Conservation (phyloP, 768 basidiomycete species). For the Leccinum subtestaceum region DNA sequence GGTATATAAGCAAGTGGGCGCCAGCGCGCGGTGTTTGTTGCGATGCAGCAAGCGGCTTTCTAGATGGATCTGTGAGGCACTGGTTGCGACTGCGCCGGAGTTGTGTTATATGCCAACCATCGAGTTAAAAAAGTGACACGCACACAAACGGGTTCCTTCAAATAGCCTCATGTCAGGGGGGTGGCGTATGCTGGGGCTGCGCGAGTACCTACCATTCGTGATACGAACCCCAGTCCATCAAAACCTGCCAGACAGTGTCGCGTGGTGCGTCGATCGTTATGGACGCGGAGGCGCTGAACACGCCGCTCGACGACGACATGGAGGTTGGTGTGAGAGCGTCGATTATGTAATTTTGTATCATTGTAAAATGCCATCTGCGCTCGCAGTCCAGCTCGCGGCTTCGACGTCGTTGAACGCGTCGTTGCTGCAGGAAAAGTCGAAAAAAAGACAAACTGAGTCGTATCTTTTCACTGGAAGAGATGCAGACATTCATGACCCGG, state of each 20-base stretch:
- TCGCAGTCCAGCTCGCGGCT: slow-evolving; percentile 79
- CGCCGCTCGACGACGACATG: slow-evolving; percentile 34
- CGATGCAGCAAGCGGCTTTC: slow-evolving; percentile 34
- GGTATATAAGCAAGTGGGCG: slow-evolving; percentile 42
- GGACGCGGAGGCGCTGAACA: slow-evolving; percentile 48
- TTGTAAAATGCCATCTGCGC: slow-evolving; percentile 56
- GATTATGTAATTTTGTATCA: slow-evolving; percentile 31
- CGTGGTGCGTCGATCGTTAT: slow-evolving; percentile 58
- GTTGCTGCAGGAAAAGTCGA: slow-evolving; percentile 62
- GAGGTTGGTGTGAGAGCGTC: background rate
- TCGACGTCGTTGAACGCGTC: slow-evolving; percentile 76
- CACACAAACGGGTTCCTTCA: slow-evolving; percentile 68
- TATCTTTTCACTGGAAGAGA: slow-evolving; percentile 86
- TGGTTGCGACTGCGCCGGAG: slow-evolving; percentile 44
- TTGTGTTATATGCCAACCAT: background rate
- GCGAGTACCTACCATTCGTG: slow-evolving; percentile 50
- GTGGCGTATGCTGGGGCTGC: background rate
- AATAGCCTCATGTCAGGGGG: background rate
- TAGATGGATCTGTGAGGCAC: slow-evolving; percentile 41
- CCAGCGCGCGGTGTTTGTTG: slow-evolving; percentile 53
- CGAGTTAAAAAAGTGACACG: background rate
- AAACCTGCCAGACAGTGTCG: slow-evolving; percentile 57
- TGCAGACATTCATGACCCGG: slow-evolving; percentile 83
- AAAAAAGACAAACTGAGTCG: slow-evolving; percentile 64
- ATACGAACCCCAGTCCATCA: slow-evolving; percentile 62